A percentile compares a stretch with the other conserved stretches of the same genome.
These are phyloP conservation scores for Cryptosporidium sp. DNA, from an alignment of 169 alveolate species.

Conservation along the genomic window DNA sequence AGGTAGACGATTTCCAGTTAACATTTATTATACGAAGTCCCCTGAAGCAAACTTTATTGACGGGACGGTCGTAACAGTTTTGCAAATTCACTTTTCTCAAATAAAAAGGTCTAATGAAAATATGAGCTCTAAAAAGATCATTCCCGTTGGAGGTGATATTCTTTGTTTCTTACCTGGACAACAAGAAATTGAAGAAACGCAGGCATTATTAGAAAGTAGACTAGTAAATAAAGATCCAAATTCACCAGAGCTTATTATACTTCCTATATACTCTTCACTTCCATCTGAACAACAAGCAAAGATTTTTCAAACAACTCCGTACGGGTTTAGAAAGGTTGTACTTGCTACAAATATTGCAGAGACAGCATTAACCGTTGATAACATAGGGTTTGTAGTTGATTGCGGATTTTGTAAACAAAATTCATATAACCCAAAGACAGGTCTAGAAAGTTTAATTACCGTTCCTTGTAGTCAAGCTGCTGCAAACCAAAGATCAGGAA, in stretches of 20 bases:
- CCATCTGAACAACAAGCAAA: slow-evolving; percentile 99
- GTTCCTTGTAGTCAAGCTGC: slow-evolving; percentile 99
- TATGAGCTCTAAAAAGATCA: slow-evolving; percentile 20
- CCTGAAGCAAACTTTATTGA: slow-evolving; percentile 99
- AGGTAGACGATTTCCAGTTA: slow-evolving; percentile 97
- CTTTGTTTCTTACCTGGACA: slow-evolving; percentile 99
- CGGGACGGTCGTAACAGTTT: slow-evolving; percentile 97
- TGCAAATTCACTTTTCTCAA: slow-evolving; percentile 99
- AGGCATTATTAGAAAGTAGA: slow-evolving; percentile 80
- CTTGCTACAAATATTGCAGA: slow-evolving; percentile 99
- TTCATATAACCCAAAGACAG: slow-evolving; percentile 97
- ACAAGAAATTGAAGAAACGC: slow-evolving; percentile 96
- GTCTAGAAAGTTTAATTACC: slow-evolving; percentile 96
- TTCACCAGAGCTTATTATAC: slow-evolving; percentile 93
- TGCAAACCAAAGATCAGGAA: slow-evolving; percentile 99
- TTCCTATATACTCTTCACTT: slow-evolving; percentile 97
- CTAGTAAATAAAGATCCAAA: slow-evolving; percentile 84
- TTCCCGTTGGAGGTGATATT: slow-evolving; percentile 93
- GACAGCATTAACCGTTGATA: slow-evolving; percentile 98
- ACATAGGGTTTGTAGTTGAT: slow-evolving; percentile 97
- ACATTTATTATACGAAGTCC: slow-evolving; percentile 96
- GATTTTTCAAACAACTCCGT: slow-evolving; percentile 96
- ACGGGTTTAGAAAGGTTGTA: slow-evolving; percentile 95
- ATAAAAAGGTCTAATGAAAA: slow-evolving; percentile 15
- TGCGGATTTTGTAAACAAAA: slow-evolving; percentile 98